Base-by-base conservation (phyloP, 1,284 basidiomycete genomes). In the Cryptococcus amylolentus region DNA sequence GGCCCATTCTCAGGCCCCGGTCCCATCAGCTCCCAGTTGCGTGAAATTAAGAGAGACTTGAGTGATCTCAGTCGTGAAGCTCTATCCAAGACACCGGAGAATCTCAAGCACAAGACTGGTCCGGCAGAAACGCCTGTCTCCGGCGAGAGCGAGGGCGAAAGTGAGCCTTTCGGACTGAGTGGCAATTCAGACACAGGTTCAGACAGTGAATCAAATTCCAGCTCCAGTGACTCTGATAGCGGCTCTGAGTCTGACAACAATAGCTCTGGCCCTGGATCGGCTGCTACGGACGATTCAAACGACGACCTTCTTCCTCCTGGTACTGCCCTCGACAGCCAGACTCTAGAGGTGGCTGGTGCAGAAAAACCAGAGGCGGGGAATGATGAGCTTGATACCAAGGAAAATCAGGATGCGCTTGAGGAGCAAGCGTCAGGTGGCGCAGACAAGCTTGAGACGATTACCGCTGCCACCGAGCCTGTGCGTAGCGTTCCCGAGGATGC, bases 291-390 rank as follows among this genome's bases (percentile, higher is more conserved):
- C 46, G 52, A 58, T 35, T 53, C 58, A 3, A 42, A 56, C 26
- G 55, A 54, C 8, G 39, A 54, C n/a, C 41, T 49, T 16, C 27
- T 60, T 10, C 49, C 55, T 28, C 55, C 55, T 14, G 58, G 46
- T 45, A 57, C 58, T n/a, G 55, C 55, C 8, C 48, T 60, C 18
- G 55, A 57, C 44, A 55, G 57, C 26, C 45, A 57, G 1, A 55
- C 58, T 26, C 31, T 60, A 35, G 27, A 40, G 6, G 58, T 51
- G 4, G 28, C 50, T 23, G 49, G 51, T 35, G 53, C 51, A 16
- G 20, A 47, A 18, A 44, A 18, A 18, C 37, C 38, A 13, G 37
- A 40, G 16, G 49, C 6, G 23, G 26, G 23, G 20, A 14, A n/a
- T 9, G 28, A 20, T 12, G 23, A 28, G 23, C 23, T 23, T 3